Evolutionary conservation across 2,329 filamentous ascomycete genomes (phyloP).

Genomic region (Cladorrhinum sp.): DNA sequence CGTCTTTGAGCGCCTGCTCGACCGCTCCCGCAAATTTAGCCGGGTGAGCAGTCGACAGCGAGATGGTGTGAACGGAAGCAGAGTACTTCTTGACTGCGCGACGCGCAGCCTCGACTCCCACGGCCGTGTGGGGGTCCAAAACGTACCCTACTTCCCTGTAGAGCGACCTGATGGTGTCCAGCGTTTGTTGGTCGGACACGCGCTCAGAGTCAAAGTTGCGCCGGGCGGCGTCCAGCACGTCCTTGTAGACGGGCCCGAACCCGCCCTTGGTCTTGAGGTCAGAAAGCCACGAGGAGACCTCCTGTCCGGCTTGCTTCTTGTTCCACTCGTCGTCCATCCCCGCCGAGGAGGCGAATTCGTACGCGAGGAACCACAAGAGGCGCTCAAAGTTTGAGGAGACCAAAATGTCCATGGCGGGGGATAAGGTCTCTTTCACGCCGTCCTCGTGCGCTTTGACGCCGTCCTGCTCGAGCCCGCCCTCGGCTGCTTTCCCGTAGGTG

Average conservation of each 20-base stretch:
- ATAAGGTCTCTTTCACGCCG: slow-evolving; percentile 86
- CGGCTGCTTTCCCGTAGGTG: slow-evolving; percentile 53
- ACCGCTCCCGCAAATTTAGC: slow-evolving; percentile 92
- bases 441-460: slow-evolving; percentile 62
- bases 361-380: slow-evolving; percentile 87
- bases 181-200: slow-evolving; percentile 63
- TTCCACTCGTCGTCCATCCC: slow-evolving; percentile 65
- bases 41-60: slow-evolving; percentile 89
- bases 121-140: slow-evolving; percentile 88
- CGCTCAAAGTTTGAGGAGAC: slow-evolving; percentile 97
- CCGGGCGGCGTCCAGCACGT: slow-evolving; percentile 69
- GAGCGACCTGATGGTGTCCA: slow-evolving; percentile 60
- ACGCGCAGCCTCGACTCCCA: slow-evolving; percentile 74
- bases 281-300: slow-evolving; percentile 74
- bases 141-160: slow-evolving; percentile 63
- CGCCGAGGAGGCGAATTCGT: slow-evolving; percentile 60
- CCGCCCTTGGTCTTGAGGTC: slow-evolving; percentile 78
- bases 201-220: slow-evolving; percentile 78
- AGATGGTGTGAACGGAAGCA: slow-evolving; percentile 65
- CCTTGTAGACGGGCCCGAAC: slow-evolving; percentile 71
- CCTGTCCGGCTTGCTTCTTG: slow-evolving; percentile 68
- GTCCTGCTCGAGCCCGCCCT: slow-evolving; percentile 63
- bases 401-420: slow-evolving; percentile 96
- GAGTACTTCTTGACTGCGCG: slow-evolving; percentile 60
- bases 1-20: slow-evolving; percentile 68